Evolutionary conservation across 2,329 filamentous ascomycete genomes (phyloP), one percentile per base, ranked within the genome.

Genomic region (Pezicula rhizophila): DNA sequence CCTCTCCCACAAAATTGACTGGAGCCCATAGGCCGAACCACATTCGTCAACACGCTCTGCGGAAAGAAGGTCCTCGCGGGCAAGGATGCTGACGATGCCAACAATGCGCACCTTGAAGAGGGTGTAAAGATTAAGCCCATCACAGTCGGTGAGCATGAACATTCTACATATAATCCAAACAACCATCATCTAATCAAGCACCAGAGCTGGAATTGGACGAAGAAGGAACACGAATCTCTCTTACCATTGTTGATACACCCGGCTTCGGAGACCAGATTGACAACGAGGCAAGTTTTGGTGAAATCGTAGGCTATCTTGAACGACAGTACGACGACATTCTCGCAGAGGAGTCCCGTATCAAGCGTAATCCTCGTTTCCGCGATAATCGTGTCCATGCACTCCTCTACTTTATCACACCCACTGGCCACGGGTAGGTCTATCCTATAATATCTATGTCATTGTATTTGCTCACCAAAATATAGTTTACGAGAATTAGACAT

Each of bases 291-390:
- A 95, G 90, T 76, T 99, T 99, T 70, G 86, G 87, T 63, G 93
- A 97, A 73, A 99, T 99, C 65, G 91, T 96, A 61, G 92, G 91
- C 61, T 96, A 95, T 74, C 88, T 99, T 64, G 93, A 99, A 80
- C 84, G 92, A 75, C 92, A 99, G 82, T 97, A 97, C 73, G 93
- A 99, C 73, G 91, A 97, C 70, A 97, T 99, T 78, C 82, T 99
- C 63, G 92, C 93, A 55, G 92, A 97, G 76, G 93, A 99, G 77
- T 97, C 93, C 64, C 89, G 93, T 78, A 99, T 99, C 80, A 99
- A 99, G 88, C 93, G 93, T 90, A 99, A 99, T 78, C 93, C 93
- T 62, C 85, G 93, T 66, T 99, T 99, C 86, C 86, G 93, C 67
- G 93, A 99, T 76, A 97, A 99, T 77, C 89, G 93, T 76, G 89